A percentile compares a stretch with the other conserved stretches of the same genome.
These are phyloP conservation scores for Ramaria sp. DNA, from an alignment of 768 basidiomycete species.

Conservation along the genomic window DNA sequence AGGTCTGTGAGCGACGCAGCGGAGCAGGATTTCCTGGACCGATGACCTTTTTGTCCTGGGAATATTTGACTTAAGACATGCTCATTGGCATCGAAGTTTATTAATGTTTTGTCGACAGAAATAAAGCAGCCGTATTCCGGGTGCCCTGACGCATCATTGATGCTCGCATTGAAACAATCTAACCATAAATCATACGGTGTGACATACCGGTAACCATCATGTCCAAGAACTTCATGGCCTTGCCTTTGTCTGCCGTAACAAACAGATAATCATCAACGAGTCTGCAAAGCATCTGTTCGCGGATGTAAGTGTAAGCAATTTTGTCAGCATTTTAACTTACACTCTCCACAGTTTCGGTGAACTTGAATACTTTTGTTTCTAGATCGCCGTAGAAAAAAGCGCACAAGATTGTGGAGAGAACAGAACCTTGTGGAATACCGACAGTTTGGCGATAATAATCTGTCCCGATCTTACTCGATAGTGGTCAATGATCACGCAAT, in stretches of 20 bases:
- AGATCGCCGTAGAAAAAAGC: conserved; percentile 92
- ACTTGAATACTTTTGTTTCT: conserved; percentile 49
- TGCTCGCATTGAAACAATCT: not conserved
- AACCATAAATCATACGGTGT: not conserved
- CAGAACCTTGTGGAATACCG: conserved; percentile 95
- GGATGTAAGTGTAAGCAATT: not conserved
- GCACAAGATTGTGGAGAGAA: conserved; percentile 90
- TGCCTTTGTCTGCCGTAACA: conserved; percentile 53
- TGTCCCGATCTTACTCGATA: conserved; percentile 54
- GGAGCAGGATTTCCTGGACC: not conserved
- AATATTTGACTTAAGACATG: conserved; percentile 44
- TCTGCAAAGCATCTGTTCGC: conserved; percentile 58
- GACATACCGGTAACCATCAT: conserved; percentile 61
- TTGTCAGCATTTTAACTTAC: conserved; percentile 32
- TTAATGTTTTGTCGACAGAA: conserved; percentile 77
- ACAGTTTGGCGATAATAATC: conserved; percentile 79
- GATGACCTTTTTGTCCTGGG: conserved; percentile 29
- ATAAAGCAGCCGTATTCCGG: conserved; percentile 93
- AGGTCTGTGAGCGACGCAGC: not conserved
- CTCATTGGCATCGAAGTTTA: conserved; percentile 66
- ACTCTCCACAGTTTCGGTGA: conserved; percentile 42
- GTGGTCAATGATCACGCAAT: not conserved
- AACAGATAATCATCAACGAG: conserved; percentile 94
- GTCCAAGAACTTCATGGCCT: conserved; percentile 59
- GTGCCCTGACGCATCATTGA: conserved; percentile 44